Evolutionary conservation across 2,329 filamentous ascomycete genomes (phyloP), one percentile per base, ranked within the genome.

Genomic region (Berkeleyomyces rouxiae): DNA sequence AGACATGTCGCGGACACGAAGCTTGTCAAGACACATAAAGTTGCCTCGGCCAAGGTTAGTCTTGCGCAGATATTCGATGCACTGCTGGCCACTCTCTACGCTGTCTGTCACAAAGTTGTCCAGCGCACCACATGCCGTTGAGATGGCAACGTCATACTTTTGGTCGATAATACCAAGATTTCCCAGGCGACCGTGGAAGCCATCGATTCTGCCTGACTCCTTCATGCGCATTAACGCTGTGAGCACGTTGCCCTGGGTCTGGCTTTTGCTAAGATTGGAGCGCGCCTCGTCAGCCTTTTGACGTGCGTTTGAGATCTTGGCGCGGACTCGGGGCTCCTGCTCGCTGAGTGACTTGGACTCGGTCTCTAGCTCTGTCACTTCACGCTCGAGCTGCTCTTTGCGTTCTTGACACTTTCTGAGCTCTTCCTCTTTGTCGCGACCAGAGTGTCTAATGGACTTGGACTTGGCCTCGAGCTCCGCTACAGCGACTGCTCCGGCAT

Each of bases 51-150:
- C 93, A 3, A 99, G 84, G 68, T 96, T 96, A 69, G 96, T 99
- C 78, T 97, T 99, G 63, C 93, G 85, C 10, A 99, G 80, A 70
- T 99, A 93, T 70, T 97, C 93, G 66, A 99, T 97, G 73, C 95
- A 99, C 72, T 97, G 91, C 73, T 99, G 93, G 67, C 91, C 93
- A 64, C 90, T 88, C 69, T 97, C 93, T 11, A 97, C 92, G 0
- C 89, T 91, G 69, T 97, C 93, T 0, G 95, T 95, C 7, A 99
- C 92, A 73, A 99, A 91, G 70, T 97, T 96, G 73, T 99, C 90
- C 7, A 99, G 82, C 2, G 87, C 82, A 55, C 88, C 85, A 68
- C 93, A 97, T 9, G 93, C 95, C 0, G 93, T 99, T 0, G 95
- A 99, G 65, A 99, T 96, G n/a, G 93, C 93, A 51, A 99, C 84